Percentiles rank a stretch among this genome's conserved stretches.
phyloP scores from a whole-genome alignment of 495 filamentous ascomycete genomes.

The Talaromyces borbonicus region DNA sequence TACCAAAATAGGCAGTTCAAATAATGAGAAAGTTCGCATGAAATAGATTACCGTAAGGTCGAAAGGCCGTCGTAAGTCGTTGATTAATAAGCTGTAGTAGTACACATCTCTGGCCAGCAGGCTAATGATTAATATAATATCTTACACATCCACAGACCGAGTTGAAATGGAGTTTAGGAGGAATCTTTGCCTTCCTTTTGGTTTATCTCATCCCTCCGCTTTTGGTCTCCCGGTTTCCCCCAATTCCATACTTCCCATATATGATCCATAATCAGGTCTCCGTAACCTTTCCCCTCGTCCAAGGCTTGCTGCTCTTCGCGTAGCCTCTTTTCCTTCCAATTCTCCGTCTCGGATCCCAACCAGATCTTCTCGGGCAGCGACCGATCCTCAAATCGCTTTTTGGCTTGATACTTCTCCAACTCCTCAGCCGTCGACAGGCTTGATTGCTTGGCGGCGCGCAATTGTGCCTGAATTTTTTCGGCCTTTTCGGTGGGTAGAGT shows the following conservation, averaged over 20 bases:
- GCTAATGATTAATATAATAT: too few relatives aligned
- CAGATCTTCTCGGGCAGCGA: conserved; percentile 46
- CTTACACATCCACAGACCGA: too few relatives aligned
- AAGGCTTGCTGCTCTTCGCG: conserved; percentile 61
- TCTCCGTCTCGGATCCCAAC: conserved; percentile 53
- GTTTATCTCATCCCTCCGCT: not conserved
- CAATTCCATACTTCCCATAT: conserved; percentile 72
- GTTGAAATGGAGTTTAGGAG: too few relatives aligned
- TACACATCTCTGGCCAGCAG: too few relatives aligned
- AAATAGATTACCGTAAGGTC: too few relatives aligned
- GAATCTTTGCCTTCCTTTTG: not conserved
- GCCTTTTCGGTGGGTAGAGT: conserved; percentile 47
- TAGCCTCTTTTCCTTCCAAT: conserved; percentile 65
- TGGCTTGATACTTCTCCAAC: conserved; percentile 31
- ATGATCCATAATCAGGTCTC: conserved; percentile 72
- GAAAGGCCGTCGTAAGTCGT: too few relatives aligned
- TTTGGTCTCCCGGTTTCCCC: conserved; percentile 22
- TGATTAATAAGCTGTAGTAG: too few relatives aligned
- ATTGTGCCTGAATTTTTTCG: conserved; percentile 35
- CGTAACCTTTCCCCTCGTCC: conserved; percentile 71
- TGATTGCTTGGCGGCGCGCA: conserved; percentile 29
- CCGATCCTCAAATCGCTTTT: conserved; percentile 22
- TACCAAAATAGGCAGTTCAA: too few relatives aligned
- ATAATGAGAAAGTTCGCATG: too few relatives aligned
- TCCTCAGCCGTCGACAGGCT: conserved; percentile 19